Conservation (phyloP, 2,329 filamentous ascomycete species). For the Penicillium concentricum region DNA sequence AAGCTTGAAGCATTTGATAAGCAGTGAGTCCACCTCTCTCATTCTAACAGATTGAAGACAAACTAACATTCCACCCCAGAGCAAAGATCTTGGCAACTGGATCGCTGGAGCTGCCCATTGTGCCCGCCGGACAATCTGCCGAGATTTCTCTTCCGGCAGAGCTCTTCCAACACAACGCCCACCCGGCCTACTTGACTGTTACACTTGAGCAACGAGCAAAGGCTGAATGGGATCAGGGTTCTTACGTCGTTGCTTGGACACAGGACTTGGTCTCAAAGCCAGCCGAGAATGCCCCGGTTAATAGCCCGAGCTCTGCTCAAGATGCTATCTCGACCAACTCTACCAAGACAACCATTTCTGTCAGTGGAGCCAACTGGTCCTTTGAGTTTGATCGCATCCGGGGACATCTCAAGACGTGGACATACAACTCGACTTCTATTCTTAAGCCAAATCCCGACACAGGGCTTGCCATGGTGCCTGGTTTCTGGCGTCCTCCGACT, state of each 20-base stretch:
- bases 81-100: background rate
- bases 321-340: background rate
- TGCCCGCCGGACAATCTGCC: background rate
- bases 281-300: background rate
- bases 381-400: conserved; percentile 8
- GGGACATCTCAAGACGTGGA: conserved; percentile 6
- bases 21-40: background rate
- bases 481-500: conserved; percentile 36
- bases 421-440: background rate
- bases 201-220: conserved; percentile 1
- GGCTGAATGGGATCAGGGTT: background rate
- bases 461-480: conserved; percentile 16
- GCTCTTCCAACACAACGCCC: background rate
- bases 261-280: conserved; percentile 2
- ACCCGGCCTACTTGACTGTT: conserved; percentile 6
- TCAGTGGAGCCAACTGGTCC: conserved; percentile 5
- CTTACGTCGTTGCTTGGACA: conserved; percentile 1
- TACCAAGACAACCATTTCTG: background rate
- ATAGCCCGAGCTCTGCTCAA: background rate
- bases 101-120: background rate
- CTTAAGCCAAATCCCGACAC: conserved; percentile 1
- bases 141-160: background rate
- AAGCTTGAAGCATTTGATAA: conserved; percentile 8
- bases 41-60: background rate
- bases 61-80: background rate